Evolutionary conservation across 2,329 filamentous ascomycete genomes (phyloP).

Genomic region (Pseudopyrenochaeta lycopersici): DNA sequence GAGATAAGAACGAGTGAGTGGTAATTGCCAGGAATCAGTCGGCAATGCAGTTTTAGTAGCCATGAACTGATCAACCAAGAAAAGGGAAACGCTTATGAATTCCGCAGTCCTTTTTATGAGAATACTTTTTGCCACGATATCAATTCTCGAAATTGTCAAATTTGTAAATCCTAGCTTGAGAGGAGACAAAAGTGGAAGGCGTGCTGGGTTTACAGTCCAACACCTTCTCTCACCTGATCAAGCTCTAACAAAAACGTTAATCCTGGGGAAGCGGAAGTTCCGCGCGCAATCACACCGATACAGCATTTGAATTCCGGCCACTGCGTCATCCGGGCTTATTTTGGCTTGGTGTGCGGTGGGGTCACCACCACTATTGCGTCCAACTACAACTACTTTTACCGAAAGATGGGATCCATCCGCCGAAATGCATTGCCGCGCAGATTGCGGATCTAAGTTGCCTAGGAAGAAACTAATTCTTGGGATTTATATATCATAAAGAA

Average conservation of each 20-base stretch:
- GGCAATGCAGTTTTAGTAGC: background rate
- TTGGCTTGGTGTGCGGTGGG: slow-evolving; percentile 34
- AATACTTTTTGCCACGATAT: too few species aligned
- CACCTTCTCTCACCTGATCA: slow-evolving; percentile 19
- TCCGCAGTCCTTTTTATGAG: too few species aligned
- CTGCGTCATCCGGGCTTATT: slow-evolving; percentile 16
- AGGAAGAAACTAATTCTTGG: background rate
- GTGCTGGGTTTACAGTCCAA: background rate
- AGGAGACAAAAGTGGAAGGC: too few species aligned
- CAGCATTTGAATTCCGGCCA: background rate
- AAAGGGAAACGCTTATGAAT: too few species aligned
- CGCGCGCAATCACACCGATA: slow-evolving; percentile 19
- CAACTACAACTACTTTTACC: background rate
- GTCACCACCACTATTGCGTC: slow-evolving; percentile 15
- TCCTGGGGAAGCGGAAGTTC: background rate
- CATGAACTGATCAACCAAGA: too few species aligned
- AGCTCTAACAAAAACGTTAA: slow-evolving; percentile 18
- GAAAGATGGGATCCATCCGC: slow-evolving; percentile 8
- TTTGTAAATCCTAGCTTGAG: too few species aligned
- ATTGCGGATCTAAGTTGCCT: background rate
- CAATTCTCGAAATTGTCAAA: too few species aligned
- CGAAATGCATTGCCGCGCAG: slow-evolving; percentile 30
- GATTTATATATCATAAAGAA: background rate
- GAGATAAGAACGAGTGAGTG: too few species aligned
- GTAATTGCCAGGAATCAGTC: too few species aligned